phyloP scores from a whole-genome alignment of 164 flowering plant genomes.

The Tinospora cordifolia region DNA sequence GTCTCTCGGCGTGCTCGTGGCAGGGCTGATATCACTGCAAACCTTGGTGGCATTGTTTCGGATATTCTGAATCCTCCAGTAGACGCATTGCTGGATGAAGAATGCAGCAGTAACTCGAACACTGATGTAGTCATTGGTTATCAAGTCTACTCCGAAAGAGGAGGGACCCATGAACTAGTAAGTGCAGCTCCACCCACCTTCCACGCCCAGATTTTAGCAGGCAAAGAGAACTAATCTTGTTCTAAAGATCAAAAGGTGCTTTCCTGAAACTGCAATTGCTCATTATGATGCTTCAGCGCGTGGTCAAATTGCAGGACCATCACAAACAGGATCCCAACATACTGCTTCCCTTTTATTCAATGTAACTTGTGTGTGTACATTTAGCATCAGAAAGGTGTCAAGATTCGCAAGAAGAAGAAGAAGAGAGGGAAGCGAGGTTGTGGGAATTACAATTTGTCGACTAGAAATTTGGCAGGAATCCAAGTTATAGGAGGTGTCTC shows the following conservation, averaged over 20 bases:
- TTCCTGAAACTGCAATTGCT: background rate
- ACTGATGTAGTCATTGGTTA: slow-evolving; percentile 14
- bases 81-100: slow-evolving; percentile 26
- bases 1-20: slow-evolving; percentile 29
- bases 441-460: background rate
- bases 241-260: slow-evolving; percentile 1
- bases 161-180: slow-evolving; percentile 18
- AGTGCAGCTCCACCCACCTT: slow-evolving; percentile 14
- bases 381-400: background rate
- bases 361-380: background rate
- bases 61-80: slow-evolving; percentile 16
- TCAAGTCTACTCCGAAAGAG: slow-evolving; percentile 19
- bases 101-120: slow-evolving; percentile 17
- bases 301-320: background rate
- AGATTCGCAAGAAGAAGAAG: background rate
- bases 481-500: background rate
- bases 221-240: slow-evolving; percentile 11
- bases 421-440: background rate
- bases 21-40: slow-evolving; percentile 16
- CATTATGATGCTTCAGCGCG: background rate
- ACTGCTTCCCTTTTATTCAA: background rate
- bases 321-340: background rate
- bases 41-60: slow-evolving; percentile 11
- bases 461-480: background rate
- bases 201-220: slow-evolving; percentile 15